Conservation (phyloP, 257 asterid species). For the Nemophila menziesii region DNA sequence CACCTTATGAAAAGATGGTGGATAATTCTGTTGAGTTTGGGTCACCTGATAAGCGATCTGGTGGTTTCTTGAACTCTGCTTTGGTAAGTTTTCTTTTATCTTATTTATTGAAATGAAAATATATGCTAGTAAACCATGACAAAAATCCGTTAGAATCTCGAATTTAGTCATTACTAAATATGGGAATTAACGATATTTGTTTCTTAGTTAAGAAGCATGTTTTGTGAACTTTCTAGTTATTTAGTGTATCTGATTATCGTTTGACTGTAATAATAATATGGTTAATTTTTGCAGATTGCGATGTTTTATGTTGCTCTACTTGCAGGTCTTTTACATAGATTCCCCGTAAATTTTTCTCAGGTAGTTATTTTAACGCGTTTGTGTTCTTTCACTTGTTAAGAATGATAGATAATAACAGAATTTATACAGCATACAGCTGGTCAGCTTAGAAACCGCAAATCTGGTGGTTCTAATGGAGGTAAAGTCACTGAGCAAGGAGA, state of each 20-base stretch:
- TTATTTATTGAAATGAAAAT: neutral
- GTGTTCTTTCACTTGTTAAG: slow-evolving; percentile 5
- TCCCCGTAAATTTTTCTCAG: slow-evolving; percentile 87
- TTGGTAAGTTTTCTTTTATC: slow-evolving; percentile 49
- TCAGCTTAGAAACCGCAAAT: slow-evolving; percentile 76
- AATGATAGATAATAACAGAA: slow-evolving; percentile 8
- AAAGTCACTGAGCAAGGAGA: slow-evolving; percentile 90
- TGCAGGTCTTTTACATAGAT: slow-evolving; percentile 91
- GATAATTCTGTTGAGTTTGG: slow-evolving; percentile 95
- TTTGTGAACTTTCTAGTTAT: neutral
- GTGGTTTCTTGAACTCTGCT: slow-evolving; percentile 89
- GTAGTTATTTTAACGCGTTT: slow-evolving; percentile 26
- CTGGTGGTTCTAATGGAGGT: slow-evolving; percentile 55
- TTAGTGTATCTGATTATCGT: neutral
- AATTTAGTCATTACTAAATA: no score
- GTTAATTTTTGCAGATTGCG: slow-evolving; percentile 53
- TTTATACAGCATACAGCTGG: slow-evolving; percentile 66
- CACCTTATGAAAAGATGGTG: slow-evolving; percentile 92
- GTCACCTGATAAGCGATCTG: slow-evolving; percentile 95
- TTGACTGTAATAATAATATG: slow-evolving; percentile 1
- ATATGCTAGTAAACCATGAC: neutral
- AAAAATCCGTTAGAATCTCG: neutral
- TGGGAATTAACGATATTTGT: neutral
- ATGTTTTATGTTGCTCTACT: slow-evolving; percentile 81
- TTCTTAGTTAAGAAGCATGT: no score